Base-by-base conservation (phyloP, 2,329 filamentous ascomycete genomes). In the Arthrinium puccinioides region DNA sequence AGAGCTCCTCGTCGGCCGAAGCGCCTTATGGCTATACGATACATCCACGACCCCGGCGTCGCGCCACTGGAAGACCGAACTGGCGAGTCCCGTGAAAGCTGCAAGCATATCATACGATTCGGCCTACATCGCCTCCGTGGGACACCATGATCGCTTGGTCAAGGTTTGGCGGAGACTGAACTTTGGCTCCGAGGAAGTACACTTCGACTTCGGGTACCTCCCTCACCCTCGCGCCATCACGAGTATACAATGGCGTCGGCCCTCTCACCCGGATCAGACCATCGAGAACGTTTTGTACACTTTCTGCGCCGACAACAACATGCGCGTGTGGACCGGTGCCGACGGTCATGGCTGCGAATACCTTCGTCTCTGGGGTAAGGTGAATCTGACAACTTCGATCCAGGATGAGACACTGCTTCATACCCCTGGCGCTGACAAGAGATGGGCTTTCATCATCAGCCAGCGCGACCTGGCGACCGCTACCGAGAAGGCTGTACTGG, bases 101-200 rank as follows among this genome's bases (percentile, higher is more conserved):
- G 88, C 88, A 3, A 69, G 73, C 8, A 79, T 96, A 48, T 95
- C 90, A 2, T 87, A 87, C 45, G 90, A 95, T 57, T 89, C 87
- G 10, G 81, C 82, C 15, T 79, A 94, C 43, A 87, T 97, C 37
- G 90, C 88, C 14, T 89, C 86, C 2, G 76, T 84, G 10, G 84
- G 87, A 28, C 67, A 72, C 34, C 78, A 86, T 54, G 92, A 97
- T 59, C 74, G 82, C 36, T 66, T 97, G 15, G 80, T 94, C 47
- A 97, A 98, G 63, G 76, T 97, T 50, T 98, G 94, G 92, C 79
- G 88, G 45, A 76, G 90, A 37, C 67, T 94, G 18, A 84, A 84
- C 8, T 96, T 90, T 55, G 87, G 87, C 11, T 74, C 79, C 1
- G 82, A 87, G 40, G 84, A 94, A 48, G 83, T 87, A 26, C 75